Conservation (phyloP, 495 filamentous ascomycete genomes). For the Hypoxylon fuscum region DNA sequence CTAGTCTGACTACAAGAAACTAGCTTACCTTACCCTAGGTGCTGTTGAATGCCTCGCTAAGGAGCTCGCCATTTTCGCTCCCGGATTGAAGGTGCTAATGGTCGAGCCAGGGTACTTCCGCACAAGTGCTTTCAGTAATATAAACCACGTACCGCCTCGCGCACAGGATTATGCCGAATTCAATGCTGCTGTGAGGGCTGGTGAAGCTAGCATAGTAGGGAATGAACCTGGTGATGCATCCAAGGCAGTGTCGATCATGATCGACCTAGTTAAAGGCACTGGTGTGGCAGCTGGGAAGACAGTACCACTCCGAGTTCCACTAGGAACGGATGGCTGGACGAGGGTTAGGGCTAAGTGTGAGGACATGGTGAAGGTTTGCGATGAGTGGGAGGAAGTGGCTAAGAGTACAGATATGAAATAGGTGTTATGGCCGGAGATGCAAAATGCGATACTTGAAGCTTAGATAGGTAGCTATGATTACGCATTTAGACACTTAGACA, state of each 20-base stretch:
- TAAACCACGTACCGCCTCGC: slow-evolving; percentile 13
- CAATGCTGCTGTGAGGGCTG: background rate
- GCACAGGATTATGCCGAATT: slow-evolving; percentile 8
- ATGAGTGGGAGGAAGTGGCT: slow-evolving; percentile 31
- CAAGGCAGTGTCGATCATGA: slow-evolving; percentile 43
- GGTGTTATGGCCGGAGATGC: background rate
- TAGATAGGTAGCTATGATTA: too few relatives aligned
- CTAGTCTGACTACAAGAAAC: too few relatives aligned
- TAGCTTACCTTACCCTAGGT: slow-evolving; percentile 1
- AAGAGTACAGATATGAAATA: slow-evolving; percentile 26
- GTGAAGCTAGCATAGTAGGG: slow-evolving; percentile 6
- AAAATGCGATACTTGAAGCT: too few relatives aligned
- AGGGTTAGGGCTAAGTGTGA: slow-evolving; percentile 46
- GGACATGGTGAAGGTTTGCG: slow-evolving; percentile 34
- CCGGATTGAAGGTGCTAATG: slow-evolving; percentile 14
- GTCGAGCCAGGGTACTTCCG: slow-evolving; percentile 24
- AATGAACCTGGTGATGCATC: slow-evolving; percentile 52
- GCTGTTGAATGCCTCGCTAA: slow-evolving; percentile 20
- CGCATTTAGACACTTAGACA: too few relatives aligned
- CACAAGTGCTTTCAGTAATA: slow-evolving; percentile 16
- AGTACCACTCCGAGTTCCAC: slow-evolving; percentile 55
- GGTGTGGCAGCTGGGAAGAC: slow-evolving; percentile 45
- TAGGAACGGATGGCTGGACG: slow-evolving; percentile 55
- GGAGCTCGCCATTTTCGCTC: slow-evolving; percentile 22
- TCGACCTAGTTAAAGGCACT: slow-evolving; percentile 50